phyloP scores from a whole-genome alignment of 1,139 yeast species.

The Kurtzmaniella quercitrusa region DNA sequence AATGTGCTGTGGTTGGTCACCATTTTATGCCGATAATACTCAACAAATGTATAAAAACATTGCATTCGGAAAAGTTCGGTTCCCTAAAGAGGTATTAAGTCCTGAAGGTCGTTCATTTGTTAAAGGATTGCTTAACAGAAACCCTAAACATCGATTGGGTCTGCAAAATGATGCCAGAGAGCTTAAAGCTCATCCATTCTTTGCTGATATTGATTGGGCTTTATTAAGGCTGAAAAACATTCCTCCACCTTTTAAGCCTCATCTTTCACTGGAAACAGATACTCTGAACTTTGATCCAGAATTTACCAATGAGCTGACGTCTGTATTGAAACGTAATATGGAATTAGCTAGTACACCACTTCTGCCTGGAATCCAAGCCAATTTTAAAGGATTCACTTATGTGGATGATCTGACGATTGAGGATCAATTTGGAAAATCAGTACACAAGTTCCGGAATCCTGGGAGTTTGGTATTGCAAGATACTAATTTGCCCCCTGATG shows the following conservation, averaged over 20 bases:
- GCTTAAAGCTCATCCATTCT: conserved; percentile 84
- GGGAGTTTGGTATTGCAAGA: conserved; percentile 77
- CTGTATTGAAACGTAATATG: conserved; percentile 66
- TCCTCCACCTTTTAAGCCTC: conserved; percentile 98
- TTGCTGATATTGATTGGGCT: conserved; percentile 87
- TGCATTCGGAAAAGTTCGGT: conserved; percentile 95
- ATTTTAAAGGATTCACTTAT: conserved; percentile 92
- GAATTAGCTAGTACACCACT: conserved; percentile 75
- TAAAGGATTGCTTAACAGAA: conserved; percentile 88
- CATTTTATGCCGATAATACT: conserved; percentile 93
- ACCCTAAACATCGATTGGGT: conserved; percentile 92
- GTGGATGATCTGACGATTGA: conserved; percentile 94
- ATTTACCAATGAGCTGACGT: conserved; percentile 87
- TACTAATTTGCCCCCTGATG: conserved; percentile 76
- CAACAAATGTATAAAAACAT: conserved; percentile 98
- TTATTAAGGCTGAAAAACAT: conserved; percentile 71
- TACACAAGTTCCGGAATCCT: conserved; percentile 47
- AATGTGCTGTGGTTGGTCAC: conserved; percentile 99
- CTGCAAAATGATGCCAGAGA: conserved; percentile 90
- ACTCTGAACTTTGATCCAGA: conserved; percentile 97
- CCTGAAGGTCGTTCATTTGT: conserved; percentile 92
- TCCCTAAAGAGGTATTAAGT: conserved; percentile 91
- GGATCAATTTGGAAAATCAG: conserved; percentile 59
- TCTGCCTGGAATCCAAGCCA: conserved; percentile 92
- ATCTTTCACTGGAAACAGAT: conserved; percentile 83